A percentile compares a stretch with the other conserved stretches of the same genome.
Conservation (phyloP, 805 yeast species). For the Yamadazyma akitaensis region DNA sequence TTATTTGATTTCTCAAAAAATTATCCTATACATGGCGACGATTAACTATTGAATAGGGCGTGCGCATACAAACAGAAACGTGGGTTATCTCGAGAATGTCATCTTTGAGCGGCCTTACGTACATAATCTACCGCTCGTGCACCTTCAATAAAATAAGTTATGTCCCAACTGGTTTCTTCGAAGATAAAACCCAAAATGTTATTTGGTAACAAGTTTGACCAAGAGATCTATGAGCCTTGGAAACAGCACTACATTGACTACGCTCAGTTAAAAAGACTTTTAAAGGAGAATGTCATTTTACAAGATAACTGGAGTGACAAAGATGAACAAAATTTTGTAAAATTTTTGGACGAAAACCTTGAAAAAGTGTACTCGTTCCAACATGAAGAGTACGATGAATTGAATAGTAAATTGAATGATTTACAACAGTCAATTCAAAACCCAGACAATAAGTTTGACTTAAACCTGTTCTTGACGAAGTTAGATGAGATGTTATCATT, state of each 20-base stretch:
- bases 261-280: slow-evolving; percentile 57
- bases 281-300: slow-evolving; percentile 62
- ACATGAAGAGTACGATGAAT: slow-evolving; percentile 59
- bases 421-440: slow-evolving; percentile 59
- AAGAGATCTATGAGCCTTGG: slow-evolving; percentile 89
- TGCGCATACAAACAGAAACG: not conserved
- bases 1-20: no score
- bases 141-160: not conserved
- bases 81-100: not conserved
- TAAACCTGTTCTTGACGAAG: slow-evolving; percentile 57
- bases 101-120: not conserved
- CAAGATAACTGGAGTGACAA: slow-evolving; percentile 59
- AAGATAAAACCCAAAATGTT: slow-evolving; percentile 50
- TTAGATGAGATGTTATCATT: slow-evolving; percentile 71
- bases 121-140: not conserved
- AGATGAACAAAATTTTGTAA: slow-evolving; percentile 69
- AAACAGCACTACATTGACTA: slow-evolving; percentile 66
- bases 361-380: slow-evolving; percentile 79
- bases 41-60: not conserved
- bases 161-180: slow-evolving; percentile 4
- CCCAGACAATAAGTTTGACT: slow-evolving; percentile 44
- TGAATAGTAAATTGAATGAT: slow-evolving; percentile 60
- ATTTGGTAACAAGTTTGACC: slow-evolving; percentile 78
- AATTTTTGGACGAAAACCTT: slow-evolving; percentile 62
- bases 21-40: no score